These are phyloP conservation scores for Cutaneotrichosporon sp. DNA, from an alignment of 1,284 basidiomycete species.

Conservation along the genomic window DNA sequence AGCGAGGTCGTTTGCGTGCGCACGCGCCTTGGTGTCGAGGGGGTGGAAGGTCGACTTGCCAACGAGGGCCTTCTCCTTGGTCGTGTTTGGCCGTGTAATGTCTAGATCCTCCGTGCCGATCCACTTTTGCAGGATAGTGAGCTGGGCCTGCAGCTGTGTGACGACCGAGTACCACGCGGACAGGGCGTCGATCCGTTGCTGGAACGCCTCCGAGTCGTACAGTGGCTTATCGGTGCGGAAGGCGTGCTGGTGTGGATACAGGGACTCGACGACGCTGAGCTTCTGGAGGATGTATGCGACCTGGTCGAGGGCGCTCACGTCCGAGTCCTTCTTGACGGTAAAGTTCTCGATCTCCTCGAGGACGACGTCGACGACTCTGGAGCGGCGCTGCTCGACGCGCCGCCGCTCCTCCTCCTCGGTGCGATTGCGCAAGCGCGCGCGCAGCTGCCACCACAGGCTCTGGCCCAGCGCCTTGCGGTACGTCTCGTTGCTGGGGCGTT, in stretches of 20 bases:
- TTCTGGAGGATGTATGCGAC: slow-evolving; percentile 74
- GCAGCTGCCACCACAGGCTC: slow-evolving; percentile 86
- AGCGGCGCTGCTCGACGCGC: slow-evolving; percentile 76
- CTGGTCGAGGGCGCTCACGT: slow-evolving; percentile 64
- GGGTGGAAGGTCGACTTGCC: slow-evolving; percentile 45
- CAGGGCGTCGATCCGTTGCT: slow-evolving; percentile 77
- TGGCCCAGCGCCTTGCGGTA: slow-evolving; percentile 66
- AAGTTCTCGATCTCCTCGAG: slow-evolving; percentile 82
- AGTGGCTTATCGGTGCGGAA: slow-evolving; percentile 76
- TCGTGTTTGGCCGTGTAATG: slow-evolving; percentile 72
- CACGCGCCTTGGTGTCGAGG: slow-evolving; percentile 40
- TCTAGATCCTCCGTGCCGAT: slow-evolving; percentile 88
- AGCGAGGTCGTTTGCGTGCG: slow-evolving; percentile 28
- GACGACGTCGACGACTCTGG: slow-evolving; percentile 75
- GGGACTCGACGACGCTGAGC: slow-evolving; percentile 77
- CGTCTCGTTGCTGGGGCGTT: slow-evolving; percentile 65
- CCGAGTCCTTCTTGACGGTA: slow-evolving; percentile 47
- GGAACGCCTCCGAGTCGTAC: slow-evolving; percentile 67
- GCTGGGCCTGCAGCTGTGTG: slow-evolving; percentile 72
- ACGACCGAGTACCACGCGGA: slow-evolving; percentile 87
- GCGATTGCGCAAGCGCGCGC: slow-evolving; percentile 78
- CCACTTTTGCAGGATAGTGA: slow-evolving; percentile 79
- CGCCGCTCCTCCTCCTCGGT: slow-evolving; percentile 80
- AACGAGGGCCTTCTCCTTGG: slow-evolving; percentile 58
- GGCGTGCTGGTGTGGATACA: slow-evolving; percentile 82